Conservation (phyloP, 2,329 filamentous ascomycete species). For the Fusarium cicatricum region DNA sequence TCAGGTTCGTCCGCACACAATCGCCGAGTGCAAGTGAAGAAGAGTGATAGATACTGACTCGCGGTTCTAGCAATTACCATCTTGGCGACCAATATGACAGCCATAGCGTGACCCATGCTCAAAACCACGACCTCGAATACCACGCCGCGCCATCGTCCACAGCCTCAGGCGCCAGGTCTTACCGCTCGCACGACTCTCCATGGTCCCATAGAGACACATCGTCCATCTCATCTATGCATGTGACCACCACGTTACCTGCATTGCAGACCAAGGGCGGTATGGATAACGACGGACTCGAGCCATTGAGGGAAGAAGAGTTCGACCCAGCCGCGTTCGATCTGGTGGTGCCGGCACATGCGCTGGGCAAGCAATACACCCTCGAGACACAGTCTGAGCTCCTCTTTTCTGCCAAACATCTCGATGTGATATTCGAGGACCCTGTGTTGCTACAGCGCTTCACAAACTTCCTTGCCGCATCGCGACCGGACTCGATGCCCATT, state of each 20-base stretch:
- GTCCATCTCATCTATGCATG: constrained; percentile 28
- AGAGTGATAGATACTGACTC: no score
- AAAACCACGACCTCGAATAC: not conserved
- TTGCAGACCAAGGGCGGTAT: constrained; percentile 29
- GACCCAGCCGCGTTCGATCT: constrained; percentile 37
- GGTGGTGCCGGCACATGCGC: constrained; percentile 29
- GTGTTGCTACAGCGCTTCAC: constrained; percentile 71
- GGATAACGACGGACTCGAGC: constrained; percentile 32
- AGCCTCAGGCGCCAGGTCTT: constrained; percentile 25
- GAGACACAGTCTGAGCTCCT: constrained; percentile 71
- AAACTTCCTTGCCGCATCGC: constrained; percentile 67
- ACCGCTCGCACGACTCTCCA: constrained; percentile 19
- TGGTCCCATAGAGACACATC: constrained; percentile 32
- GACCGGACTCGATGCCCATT: constrained; percentile 69
- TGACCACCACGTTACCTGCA: constrained; percentile 25
- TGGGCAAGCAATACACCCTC: constrained; percentile 56
- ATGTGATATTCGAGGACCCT: constrained; percentile 70
- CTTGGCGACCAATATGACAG: not conserved
- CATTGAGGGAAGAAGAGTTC: constrained; percentile 34
- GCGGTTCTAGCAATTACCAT: constrained; percentile 2
- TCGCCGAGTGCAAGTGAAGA: no score
- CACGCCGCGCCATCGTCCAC: constrained; percentile 16
- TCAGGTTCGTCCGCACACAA: no score
- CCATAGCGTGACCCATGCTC: not conserved
- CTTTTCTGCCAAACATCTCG: constrained; percentile 71